Evolutionary conservation across 805 yeast species (phyloP), one percentile per base, ranked within the genome.

Genomic region (Diddensiella transvaalensis): DNA sequence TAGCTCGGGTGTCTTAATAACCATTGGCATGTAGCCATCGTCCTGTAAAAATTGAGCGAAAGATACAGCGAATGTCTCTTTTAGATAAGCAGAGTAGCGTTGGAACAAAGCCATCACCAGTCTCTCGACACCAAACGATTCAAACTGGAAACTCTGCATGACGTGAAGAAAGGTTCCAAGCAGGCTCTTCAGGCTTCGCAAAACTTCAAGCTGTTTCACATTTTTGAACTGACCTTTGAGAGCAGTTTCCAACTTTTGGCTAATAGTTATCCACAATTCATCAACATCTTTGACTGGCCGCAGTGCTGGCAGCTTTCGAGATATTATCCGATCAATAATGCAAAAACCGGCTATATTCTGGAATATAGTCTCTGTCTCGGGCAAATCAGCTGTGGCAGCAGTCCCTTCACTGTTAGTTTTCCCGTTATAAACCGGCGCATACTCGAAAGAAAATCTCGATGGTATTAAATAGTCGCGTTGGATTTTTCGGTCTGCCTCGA

Each of bases 1-100:
- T 43, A 84, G 76, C 10, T 72, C 69, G 36, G 68, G 63, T 44
- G 80, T 80, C 52, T 82, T 76, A 26, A 89, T 80, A 0, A 78
- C 77, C 70, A 89, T 76, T 10, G 96, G 95, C 88, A 87, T 87
- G 55, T 87, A 87, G 62, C 87, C 93, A 62, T 91, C 97, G 21
- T 83, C 82, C 51, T 79, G 77, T 32, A 89, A 77, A 3, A 83
- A 69, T 6, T 74, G 73, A 26, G 72, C 67, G 67, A 89, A 91
- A 42, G 82, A 83, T 10, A 63, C 63, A 21, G 76, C 71, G 64
- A 88, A 87, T 13, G 75, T 74, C 50, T 68, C 69, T 11, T 79
- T 74, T 21, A 81, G 67, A 8, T 76, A 69, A 2, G 74, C 73
- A n/a, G 87, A 79, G 59, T 76, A 85, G 53, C 77, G 76, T 42